Evolutionary conservation across 768 basidiomycete genomes (phyloP).

Genomic region (Suillus discolor): DNA sequence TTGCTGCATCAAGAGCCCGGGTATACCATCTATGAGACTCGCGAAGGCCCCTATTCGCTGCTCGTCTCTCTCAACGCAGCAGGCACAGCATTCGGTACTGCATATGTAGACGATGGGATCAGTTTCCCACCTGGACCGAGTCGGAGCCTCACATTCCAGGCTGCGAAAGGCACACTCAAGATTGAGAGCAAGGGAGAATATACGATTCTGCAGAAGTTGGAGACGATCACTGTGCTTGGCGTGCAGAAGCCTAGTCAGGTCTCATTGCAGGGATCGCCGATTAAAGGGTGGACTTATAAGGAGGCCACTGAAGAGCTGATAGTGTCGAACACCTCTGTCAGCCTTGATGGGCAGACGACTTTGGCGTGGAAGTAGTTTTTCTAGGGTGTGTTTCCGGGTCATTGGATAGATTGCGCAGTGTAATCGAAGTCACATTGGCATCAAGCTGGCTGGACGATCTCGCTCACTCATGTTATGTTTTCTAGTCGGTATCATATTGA

Average conservation of each 20-base stretch:
- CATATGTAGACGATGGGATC: constrained; percentile 73
- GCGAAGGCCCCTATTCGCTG: constrained; percentile 60
- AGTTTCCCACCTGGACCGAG: constrained; percentile 58
- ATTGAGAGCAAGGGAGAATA: constrained; percentile 40
- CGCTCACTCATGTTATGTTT: background rate
- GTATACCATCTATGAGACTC: constrained; percentile 71
- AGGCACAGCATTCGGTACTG: constrained; percentile 57
- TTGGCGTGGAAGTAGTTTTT: constrained; percentile 36
- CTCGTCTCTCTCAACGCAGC: constrained; percentile 54
- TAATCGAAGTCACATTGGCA: background rate
- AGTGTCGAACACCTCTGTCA: constrained; percentile 36
- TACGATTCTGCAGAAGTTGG: constrained; percentile 45
- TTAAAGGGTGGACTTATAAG: constrained; percentile 44
- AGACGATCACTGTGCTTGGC: constrained; percentile 61
- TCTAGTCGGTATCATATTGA: background rate
- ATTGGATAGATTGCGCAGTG: background rate
- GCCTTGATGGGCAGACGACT: constrained; percentile 43
- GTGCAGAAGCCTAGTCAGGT: constrained; percentile 46
- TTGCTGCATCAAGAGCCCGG: constrained; percentile 63
- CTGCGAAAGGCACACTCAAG: constrained; percentile 34
- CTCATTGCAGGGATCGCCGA: constrained; percentile 37
- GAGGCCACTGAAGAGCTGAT: constrained; percentile 43
- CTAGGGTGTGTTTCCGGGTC: background rate
- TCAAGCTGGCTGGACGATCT: background rate
- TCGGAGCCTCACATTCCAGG: constrained; percentile 48